A percentile compares a stretch with the other conserved stretches of the same genome.
Evolutionary conservation across 768 basidiomycete species (phyloP).

Genomic region (Phallus indusiatus): DNA sequence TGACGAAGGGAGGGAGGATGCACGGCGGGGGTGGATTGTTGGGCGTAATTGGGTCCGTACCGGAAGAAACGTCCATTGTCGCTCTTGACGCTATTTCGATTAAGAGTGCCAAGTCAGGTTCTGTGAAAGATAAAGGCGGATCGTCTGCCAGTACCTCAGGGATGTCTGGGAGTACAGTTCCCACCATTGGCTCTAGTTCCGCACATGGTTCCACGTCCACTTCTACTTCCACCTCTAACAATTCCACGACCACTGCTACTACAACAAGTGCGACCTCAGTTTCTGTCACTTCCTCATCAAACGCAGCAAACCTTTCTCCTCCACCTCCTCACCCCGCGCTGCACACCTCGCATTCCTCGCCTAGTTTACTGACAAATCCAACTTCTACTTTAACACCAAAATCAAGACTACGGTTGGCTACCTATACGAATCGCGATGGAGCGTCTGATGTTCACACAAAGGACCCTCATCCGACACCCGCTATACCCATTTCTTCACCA

Average conservation of each 20-base stretch:
- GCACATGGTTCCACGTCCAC: not conserved
- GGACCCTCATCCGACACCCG: not conserved
- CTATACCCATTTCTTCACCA: not conserved
- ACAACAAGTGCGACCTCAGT: not conserved
- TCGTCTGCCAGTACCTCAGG: not conserved
- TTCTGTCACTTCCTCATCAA: not conserved
- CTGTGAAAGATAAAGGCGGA: not conserved
- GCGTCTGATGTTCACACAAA: not conserved
- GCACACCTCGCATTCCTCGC: constrained; percentile 4
- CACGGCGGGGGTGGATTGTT: constrained; percentile 42
- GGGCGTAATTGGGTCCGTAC: constrained; percentile 40
- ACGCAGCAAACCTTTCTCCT: not conserved
- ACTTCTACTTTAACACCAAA: not conserved
- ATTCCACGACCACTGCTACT: not conserved
- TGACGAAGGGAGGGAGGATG: constrained; percentile 28
- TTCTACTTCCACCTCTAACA: not conserved
- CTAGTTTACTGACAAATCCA: not conserved
- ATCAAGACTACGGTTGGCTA: not conserved
- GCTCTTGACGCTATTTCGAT: not conserved
- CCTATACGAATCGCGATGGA: not conserved
- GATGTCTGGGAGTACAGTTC: not conserved
- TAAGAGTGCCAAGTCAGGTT: not conserved
- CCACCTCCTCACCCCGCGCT: not conserved
- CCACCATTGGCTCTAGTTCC: not conserved
- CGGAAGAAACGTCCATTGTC: not conserved